A percentile compares a stretch with the other conserved stretches of the same genome.
These are phyloP conservation scores for Blastobotrys chiropterorum DNA, from an alignment of 805 yeast species.

Conservation along the genomic window DNA sequence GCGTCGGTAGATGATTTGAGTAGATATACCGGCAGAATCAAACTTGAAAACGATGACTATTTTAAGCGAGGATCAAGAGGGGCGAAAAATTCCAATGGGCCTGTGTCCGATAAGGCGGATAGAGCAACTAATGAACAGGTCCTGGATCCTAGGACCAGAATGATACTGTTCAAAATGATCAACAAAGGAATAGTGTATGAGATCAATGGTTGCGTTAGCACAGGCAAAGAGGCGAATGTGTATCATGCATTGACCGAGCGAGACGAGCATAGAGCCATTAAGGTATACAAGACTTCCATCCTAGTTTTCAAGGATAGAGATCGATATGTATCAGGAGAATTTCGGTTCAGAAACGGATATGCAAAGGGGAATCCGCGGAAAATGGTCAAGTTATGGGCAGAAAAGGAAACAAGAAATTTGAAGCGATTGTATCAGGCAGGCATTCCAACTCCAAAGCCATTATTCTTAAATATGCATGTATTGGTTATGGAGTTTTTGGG, in stretches of 20 bases:
- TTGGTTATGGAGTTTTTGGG: slow-evolving; percentile 92
- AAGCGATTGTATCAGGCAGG: slow-evolving; percentile 74
- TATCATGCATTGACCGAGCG: slow-evolving; percentile 58
- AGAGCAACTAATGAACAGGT: slow-evolving; percentile 97
- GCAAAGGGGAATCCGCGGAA: slow-evolving; percentile 88
- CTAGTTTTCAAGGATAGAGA: slow-evolving; percentile 96
- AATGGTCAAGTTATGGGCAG: slow-evolving; percentile 98
- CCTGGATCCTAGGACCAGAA: slow-evolving; percentile 86
- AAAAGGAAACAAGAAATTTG: slow-evolving; percentile 89
- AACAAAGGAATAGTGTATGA: slow-evolving; percentile 77
- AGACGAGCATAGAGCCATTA: slow-evolving; percentile 67
- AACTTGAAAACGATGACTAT: slow-evolving; percentile 18
- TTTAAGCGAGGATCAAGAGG: slow-evolving; percentile 20
- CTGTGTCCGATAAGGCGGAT: slow-evolving; percentile 65
- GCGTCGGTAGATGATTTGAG: slow-evolving; percentile 3
- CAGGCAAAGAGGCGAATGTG: slow-evolving; percentile 99
- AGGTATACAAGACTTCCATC: slow-evolving; percentile 93
- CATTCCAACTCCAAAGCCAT: slow-evolving; percentile 90
- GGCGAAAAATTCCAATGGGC: slow-evolving; percentile 15
- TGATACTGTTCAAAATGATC: slow-evolving; percentile 73
- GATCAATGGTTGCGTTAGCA: slow-evolving; percentile 88
- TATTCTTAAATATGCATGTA: slow-evolving; percentile 83
- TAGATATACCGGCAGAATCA: slow-evolving; percentile 17
- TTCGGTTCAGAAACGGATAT: slow-evolving; percentile 78
- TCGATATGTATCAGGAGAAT: slow-evolving; percentile 93